These are phyloP conservation scores for Pichia eremophila DNA, from an alignment of 805 yeast species.

Conservation along the genomic window DNA sequence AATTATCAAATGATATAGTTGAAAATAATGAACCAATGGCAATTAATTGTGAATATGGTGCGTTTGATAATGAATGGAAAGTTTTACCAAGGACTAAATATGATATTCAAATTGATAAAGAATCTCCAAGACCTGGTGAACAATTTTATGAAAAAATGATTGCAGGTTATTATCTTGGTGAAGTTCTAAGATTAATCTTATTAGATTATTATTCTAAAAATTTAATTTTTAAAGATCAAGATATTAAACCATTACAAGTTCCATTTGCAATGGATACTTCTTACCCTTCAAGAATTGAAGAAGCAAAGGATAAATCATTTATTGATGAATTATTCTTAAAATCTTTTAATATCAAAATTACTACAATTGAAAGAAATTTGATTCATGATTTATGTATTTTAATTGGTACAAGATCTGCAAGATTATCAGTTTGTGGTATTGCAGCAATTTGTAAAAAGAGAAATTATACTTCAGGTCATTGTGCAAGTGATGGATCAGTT, in stretches of 20 bases:
- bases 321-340: conserved; percentile 57
- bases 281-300: conserved; percentile 77
- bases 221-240: conserved; percentile 61
- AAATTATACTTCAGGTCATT: conserved; percentile 64
- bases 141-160: conserved; percentile 96
- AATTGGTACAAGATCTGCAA: conserved; percentile 86
- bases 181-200: conserved; percentile 71
- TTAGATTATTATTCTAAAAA: conserved; percentile 61
- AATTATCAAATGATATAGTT: conserved; percentile 57
- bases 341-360: conserved; percentile 54
- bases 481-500: conserved; percentile 97
- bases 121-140: conserved; percentile 93
- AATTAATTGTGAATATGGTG: conserved; percentile 97
- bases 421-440: conserved; percentile 88
- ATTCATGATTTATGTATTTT: conserved; percentile 77
- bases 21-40: conserved; percentile 63
- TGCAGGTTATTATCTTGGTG: conserved; percentile 94
- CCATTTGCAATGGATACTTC: conserved; percentile 83
- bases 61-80: conserved; percentile 83
- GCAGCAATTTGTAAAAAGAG: conserved; percentile 90
- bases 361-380: conserved; percentile 69
- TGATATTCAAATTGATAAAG: conserved; percentile 70
- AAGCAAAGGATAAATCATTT: conserved; percentile 65
- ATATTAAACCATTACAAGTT: conserved; percentile 48
- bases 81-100: conserved; percentile 85